Evolutionary conservation across 208 protist species (phyloP), one percentile per base, ranked within the genome.

Genomic region (Leishmania amazonensis): DNA sequence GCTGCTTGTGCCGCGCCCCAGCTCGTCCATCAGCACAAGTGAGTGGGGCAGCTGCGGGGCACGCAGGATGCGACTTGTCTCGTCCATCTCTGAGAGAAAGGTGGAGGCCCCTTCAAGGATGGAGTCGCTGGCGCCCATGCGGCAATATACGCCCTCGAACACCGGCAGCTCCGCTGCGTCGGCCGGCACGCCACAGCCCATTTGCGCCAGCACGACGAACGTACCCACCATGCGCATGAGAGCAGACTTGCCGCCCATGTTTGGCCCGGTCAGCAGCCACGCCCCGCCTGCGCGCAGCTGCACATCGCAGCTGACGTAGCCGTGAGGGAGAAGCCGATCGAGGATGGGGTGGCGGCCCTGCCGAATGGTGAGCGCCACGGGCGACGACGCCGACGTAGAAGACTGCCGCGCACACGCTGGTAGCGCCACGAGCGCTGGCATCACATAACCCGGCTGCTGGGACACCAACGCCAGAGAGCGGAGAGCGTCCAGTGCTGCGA

Each of bases 41-140:
- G 97, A 95, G 24, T 75, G 78, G 7, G 80, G 31, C 0, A 99
- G 98, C 3, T 82, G 79, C 13, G 87, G 79, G 8, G 96, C 71
- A 45, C 83, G 85, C 19, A 99, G 75, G 81, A 99, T 99, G 11
- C 89, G 89, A 47, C 96, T 91, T 5, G 98, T 99, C 87, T 99
- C 99, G 11, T 92, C 76, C 97, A 99, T 99, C 83, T 99, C 99
- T 1, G 97, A 94, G 75, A 99, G 90, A 83, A 99, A 99, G 6
- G 99, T 99, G n/a, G 93, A 98, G 74, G 87, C 79, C 77, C 97
- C 96, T 65, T 98, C 90, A 2, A 95, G 80, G 19, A 99, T 85
- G 42, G 98, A 91, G 85, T 99, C 99, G 58, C 85, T 89, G 0
- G 98, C 95, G 35, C 99, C 99, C 90, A 99, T 98, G 42, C 99